phyloP scores from a whole-genome alignment of 169 alveolate species.

The Eimeria maxima region DNA sequence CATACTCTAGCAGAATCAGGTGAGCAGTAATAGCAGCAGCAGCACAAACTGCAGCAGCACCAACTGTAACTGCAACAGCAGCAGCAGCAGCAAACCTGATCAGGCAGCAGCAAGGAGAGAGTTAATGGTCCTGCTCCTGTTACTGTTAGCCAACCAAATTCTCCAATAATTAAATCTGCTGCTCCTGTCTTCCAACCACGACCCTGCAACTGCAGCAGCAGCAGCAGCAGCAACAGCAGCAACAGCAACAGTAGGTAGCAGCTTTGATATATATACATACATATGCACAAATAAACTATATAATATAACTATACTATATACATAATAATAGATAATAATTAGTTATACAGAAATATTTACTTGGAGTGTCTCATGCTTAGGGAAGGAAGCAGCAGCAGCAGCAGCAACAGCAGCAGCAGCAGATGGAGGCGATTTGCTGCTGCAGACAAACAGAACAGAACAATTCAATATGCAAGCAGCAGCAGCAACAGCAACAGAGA shows the following conservation, averaged over 20 bases:
- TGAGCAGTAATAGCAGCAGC: slow-evolving; percentile 2
- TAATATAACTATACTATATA: neutral
- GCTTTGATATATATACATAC: too few species aligned
- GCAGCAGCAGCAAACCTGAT: slow-evolving; percentile 13
- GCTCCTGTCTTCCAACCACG: slow-evolving; percentile 29
- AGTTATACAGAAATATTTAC: neutral
- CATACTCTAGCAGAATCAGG: neutral
- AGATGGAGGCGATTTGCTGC: too few species aligned
- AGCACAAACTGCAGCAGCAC: neutral
- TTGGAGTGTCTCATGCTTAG: neutral
- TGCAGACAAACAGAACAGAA: too few species aligned
- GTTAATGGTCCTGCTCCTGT: neutral
- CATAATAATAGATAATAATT: neutral
- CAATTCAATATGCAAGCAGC: neutral
- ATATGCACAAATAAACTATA: too few species aligned
- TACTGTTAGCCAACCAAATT: slow-evolving; percentile 24
- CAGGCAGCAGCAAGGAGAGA: neutral
- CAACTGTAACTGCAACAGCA: neutral
- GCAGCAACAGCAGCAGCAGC: slow-evolving; percentile 1
- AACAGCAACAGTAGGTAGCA: neutral
- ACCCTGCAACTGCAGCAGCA: slow-evolving; percentile 57
- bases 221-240: slow-evolving; percentile 58
- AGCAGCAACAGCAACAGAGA: too few species aligned
- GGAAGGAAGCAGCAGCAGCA: neutral
- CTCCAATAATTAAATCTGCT: neutral